A percentile compares a stretch with the other conserved stretches of the same genome.
Conservation (phyloP, 2,329 filamentous ascomycete species). For the Penicillium sp. region DNA sequence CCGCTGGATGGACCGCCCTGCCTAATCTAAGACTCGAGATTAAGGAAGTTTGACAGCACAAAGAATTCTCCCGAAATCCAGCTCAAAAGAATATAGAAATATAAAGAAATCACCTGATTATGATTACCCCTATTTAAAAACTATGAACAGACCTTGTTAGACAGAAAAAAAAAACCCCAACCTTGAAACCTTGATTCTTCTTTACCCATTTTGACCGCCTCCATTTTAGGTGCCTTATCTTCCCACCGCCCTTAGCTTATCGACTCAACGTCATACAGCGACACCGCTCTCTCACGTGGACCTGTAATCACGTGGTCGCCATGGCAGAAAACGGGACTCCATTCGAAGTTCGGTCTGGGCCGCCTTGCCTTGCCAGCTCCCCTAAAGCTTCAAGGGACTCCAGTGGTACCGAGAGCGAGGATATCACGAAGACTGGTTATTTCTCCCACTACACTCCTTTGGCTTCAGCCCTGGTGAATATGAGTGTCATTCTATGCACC, state of each 20-base stretch:
- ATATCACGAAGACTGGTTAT: conserved; percentile 22
- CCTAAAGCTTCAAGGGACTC: not conserved
- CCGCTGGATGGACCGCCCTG: not conserved
- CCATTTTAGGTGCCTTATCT: not conserved
- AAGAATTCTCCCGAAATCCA: no score
- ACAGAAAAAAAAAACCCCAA: not conserved
- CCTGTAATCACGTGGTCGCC: not conserved
- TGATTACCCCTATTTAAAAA: not conserved
- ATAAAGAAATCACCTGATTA: no score
- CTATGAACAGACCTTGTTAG: not conserved
- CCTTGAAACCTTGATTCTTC: not conserved
- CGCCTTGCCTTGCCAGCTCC: not conserved
- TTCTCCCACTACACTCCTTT: conserved; percentile 16
- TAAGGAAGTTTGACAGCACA: not conserved
- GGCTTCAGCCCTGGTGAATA: conserved; percentile 30
- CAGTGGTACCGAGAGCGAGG: not conserved
- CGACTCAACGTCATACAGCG: no score
- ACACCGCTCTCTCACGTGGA: conserved; percentile 2
- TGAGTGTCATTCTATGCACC: conserved; percentile 67
- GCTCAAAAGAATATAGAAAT: not conserved
- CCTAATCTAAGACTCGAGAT: not conserved
- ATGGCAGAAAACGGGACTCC: conserved; percentile 5
- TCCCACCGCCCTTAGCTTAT: not conserved
- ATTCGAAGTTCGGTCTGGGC: not conserved
- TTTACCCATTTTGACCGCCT: conserved; percentile 1